phyloP scores from a whole-genome alignment of 768 basidiomycete genomes.

The Mycena sanguinolenta region DNA sequence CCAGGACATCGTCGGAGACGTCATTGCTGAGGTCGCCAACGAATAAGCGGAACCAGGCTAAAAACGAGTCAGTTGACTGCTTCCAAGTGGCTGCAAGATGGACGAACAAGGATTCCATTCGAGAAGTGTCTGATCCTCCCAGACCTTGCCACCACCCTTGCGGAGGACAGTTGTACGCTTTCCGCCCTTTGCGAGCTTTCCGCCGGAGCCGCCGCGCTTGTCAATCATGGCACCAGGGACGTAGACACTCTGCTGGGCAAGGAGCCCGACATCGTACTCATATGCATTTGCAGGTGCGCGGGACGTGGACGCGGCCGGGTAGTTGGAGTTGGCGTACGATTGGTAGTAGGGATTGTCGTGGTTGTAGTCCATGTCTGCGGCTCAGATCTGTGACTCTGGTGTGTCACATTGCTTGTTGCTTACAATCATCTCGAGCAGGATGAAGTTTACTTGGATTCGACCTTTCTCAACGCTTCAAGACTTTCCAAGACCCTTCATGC shows the following conservation, averaged over 20 bases:
- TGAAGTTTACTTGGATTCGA: not conserved
- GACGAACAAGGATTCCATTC: conserved; percentile 97
- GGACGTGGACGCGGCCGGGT: conserved; percentile 72
- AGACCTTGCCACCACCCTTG: conserved; percentile 95
- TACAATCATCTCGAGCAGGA: too few species aligned
- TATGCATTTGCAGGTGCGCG: conserved; percentile 90
- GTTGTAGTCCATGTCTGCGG: not conserved
- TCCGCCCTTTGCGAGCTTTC: conserved; percentile 89
- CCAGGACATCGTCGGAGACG: conserved; percentile 94
- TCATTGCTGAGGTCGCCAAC: conserved; percentile 99
- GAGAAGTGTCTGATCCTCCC: conserved; percentile 97
- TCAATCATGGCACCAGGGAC: conserved; percentile 93
- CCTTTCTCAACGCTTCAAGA: not conserved
- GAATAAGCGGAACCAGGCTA: conserved; percentile 97
- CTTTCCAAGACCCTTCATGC: not conserved
- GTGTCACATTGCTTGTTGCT: too few species aligned
- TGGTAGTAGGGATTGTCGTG: conserved; percentile 84
- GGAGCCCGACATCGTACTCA: conserved; percentile 92
- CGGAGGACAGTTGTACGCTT: conserved; percentile 94
- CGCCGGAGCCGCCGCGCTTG: conserved; percentile 87
- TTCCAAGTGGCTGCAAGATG: not conserved
- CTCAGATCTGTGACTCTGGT: too few species aligned
- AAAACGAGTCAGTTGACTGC: conserved; percentile 29
- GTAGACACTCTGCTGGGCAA: conserved; percentile 93
- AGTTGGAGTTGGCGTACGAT: conserved; percentile 83